These are phyloP conservation scores for Alectoria sarmentosa DNA, from an alignment of 495 filamentous ascomycete genomes.

Conservation along the genomic window DNA sequence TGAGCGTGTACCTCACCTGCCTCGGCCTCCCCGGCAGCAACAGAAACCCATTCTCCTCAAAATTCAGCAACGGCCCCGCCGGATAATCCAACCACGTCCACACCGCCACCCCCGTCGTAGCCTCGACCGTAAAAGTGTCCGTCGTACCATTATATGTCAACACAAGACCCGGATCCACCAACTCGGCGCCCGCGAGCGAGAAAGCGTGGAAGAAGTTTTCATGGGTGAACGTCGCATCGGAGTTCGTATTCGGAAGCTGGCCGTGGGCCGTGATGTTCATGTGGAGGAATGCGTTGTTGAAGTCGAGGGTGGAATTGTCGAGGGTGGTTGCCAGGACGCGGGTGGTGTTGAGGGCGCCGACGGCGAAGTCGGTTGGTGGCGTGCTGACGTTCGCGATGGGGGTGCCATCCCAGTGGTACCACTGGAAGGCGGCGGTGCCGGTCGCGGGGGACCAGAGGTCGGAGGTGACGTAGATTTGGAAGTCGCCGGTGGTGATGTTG, in stretches of 20 bases:
- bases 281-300: conserved; percentile 45
- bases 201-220: conserved; percentile 49
- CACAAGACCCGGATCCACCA: conserved; percentile 50
- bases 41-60: conserved; percentile 55
- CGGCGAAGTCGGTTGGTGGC: conserved; percentile 36
- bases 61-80: conserved; percentile 49
- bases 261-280: conserved; percentile 50
- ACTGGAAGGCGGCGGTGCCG: conserved; percentile 31
- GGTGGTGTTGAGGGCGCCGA: conserved; percentile 57
- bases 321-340: conserved; percentile 42
- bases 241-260: conserved; percentile 45
- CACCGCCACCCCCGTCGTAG: conserved; percentile 50
- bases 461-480: conserved; percentile 55
- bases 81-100: conserved; percentile 64
- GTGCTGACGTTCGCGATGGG: conserved; percentile 31
- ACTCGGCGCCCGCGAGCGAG: conserved; percentile 43
- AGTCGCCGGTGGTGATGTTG: conserved; percentile 45
- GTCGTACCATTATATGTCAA: conserved; percentile 36
- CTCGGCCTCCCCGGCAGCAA: conserved; percentile 47
- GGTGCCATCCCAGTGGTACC: conserved; percentile 33
- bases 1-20: conserved; percentile 42
- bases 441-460: conserved; percentile 41
- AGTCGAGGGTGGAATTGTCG: conserved; percentile 32
- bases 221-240: conserved; percentile 46
- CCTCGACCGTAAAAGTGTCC: conserved; percentile 48